These are phyloP conservation scores for Penicillium desertorum DNA, from an alignment of 495 filamentous ascomycete species.

Conservation along the genomic window DNA sequence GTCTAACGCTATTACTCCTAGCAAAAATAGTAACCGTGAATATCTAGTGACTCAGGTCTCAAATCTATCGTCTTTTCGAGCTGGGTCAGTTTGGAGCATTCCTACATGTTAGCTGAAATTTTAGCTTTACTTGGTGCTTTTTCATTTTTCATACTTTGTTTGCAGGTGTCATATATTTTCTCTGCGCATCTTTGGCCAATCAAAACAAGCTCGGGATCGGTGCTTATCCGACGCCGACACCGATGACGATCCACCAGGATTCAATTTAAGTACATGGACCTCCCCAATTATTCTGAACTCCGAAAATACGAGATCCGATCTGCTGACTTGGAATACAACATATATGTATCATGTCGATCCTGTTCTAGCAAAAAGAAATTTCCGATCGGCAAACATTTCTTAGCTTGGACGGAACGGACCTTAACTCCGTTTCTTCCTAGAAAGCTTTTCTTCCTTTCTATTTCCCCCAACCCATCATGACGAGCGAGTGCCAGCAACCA, in stretches of 20 bases:
- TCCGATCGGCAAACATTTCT: not conserved
- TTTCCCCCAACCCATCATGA: slow-evolving; percentile 13
- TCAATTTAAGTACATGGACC: not conserved
- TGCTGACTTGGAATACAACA: slow-evolving; percentile 5
- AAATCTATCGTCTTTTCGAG: no score
- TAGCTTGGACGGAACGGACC: not conserved
- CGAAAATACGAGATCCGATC: slow-evolving; percentile 3
- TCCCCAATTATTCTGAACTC: not conserved
- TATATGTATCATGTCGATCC: not conserved
- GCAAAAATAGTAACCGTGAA: no score
- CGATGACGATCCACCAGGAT: not conserved
- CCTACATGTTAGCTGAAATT: not conserved
- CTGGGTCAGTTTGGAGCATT: not conserved
- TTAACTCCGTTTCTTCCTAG: not conserved
- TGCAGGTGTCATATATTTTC: no score
- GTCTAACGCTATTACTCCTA: no score
- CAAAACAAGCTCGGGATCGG: not conserved
- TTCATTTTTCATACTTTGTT: no score
- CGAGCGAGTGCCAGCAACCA: slow-evolving; percentile 10
- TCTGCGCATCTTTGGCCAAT: no score
- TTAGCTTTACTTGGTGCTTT: not conserved
- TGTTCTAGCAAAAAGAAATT: not conserved
- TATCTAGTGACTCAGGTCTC: no score
- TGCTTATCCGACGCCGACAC: not conserved
- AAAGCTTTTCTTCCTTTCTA: not conserved